Conservation (phyloP, 2,329 filamentous ascomycete genomes). For the Cytospora piceae region DNA sequence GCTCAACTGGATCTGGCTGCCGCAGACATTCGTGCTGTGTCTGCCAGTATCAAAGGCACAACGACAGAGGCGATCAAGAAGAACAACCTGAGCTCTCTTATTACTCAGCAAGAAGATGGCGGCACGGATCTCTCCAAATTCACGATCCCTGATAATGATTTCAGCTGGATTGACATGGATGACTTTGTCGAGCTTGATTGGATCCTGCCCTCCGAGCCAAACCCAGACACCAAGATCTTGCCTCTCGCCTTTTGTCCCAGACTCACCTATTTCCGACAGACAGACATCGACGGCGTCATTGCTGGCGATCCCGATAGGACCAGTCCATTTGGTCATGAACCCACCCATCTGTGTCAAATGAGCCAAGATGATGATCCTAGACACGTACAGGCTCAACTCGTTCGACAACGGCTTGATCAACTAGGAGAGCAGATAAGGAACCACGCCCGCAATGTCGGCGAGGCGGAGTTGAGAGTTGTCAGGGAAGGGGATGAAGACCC, state of each 20-base stretch:
- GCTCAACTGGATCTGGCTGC: conserved; percentile 90
- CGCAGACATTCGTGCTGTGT: conserved; percentile 90
- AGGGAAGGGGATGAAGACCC: conserved; percentile 54
- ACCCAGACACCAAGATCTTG: conserved; percentile 91
- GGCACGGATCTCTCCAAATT: conserved; percentile 82
- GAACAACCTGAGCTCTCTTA: conserved; percentile 54
- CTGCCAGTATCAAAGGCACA: conserved; percentile 83
- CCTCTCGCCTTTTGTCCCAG: conserved; percentile 92
- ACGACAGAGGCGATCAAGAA: conserved; percentile 75
- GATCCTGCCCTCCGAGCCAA: conserved; percentile 87
- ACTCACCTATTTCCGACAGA: conserved; percentile 96
- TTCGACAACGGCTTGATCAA: conserved; percentile 77
- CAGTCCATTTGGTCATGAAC: conserved; percentile 90
- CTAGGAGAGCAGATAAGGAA: conserved; percentile 77
- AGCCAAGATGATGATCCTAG: conserved; percentile 87
- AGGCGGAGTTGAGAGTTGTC: conserved; percentile 71
- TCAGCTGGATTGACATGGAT: conserved; percentile 99
- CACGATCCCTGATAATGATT: conserved; percentile 92
- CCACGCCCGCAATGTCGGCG: conserved; percentile 73
- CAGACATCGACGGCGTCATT: conserved; percentile 82
- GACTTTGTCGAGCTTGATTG: conserved; percentile 98
- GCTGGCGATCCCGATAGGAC: conserved; percentile 79
- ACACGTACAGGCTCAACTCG: conserved; percentile 82
- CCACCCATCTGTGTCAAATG: conserved; percentile 95
- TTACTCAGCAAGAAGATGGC: conserved; percentile 57